Percentiles rank a stretch among this genome's conserved stretches.
Evolutionary conservation across 768 basidiomycete genomes (phyloP).

Genomic region (Lentinula aciculospora): DNA sequence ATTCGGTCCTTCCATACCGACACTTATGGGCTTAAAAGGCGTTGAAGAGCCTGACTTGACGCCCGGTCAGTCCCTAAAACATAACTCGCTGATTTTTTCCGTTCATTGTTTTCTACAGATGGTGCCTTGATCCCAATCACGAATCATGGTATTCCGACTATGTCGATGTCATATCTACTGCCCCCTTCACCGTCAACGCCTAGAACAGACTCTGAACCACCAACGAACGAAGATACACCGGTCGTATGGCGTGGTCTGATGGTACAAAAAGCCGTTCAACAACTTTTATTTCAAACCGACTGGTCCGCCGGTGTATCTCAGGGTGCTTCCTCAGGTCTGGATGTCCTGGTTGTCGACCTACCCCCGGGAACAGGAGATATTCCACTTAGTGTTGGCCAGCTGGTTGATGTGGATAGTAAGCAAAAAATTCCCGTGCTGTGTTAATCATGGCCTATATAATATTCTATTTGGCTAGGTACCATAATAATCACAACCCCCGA

Average conservation of each 20-base stretch:
- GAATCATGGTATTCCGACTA: constrained; percentile 87
- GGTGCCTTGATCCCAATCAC: constrained; percentile 77
- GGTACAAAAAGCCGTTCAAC: constrained; percentile 98
- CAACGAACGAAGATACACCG: constrained; percentile 62
- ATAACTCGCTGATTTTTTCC: neutral
- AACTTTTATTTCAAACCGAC: constrained; percentile 93
- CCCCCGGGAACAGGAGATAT: constrained; percentile 98
- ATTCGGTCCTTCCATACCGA: constrained; percentile 92
- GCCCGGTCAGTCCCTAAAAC: constrained; percentile 35
- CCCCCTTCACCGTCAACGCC: constrained; percentile 23
- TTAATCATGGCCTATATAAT: neutral
- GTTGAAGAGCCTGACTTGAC: constrained; percentile 77
- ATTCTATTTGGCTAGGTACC: constrained; percentile 49
- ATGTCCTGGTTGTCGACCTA: constrained; percentile 90
- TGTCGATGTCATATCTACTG: constrained; percentile 97
- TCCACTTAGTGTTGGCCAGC: constrained; percentile 83
- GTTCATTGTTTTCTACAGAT: constrained; percentile 32
- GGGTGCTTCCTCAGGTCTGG: constrained; percentile 38
- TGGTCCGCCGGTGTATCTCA: constrained; percentile 51
- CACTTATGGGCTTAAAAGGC: constrained; percentile 82
- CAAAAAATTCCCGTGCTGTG: too few species aligned
- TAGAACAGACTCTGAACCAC: constrained; percentile 22
- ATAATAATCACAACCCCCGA: constrained; percentile 96
- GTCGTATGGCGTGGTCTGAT: constrained; percentile 96
- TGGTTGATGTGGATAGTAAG: constrained; percentile 79